Evolutionary conservation across 2,329 filamentous ascomycete genomes (phyloP).

Genomic region (Fusarium liriodendri): DNA sequence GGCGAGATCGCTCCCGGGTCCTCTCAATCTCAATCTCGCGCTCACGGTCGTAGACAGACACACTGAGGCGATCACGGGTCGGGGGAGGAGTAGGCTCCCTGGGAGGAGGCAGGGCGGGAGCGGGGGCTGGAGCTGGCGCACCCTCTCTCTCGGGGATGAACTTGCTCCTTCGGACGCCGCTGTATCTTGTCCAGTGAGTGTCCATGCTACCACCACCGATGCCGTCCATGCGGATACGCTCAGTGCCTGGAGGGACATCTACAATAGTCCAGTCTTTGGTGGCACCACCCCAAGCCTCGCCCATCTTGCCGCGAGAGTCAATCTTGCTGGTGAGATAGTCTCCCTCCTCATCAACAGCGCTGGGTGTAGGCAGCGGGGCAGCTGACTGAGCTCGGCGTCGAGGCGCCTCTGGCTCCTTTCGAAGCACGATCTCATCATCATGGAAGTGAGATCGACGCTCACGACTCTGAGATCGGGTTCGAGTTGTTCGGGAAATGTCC

Average conservation of each 20-base stretch:
- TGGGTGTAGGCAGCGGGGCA: constrained; percentile 53
- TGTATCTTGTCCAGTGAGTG: constrained; percentile 82
- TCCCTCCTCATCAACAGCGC: constrained; percentile 67
- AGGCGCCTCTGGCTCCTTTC: constrained; percentile 62
- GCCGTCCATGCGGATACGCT: constrained; percentile 85
- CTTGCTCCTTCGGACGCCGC: constrained; percentile 78
- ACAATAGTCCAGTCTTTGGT: constrained; percentile 85
- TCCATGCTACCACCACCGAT: constrained; percentile 80
- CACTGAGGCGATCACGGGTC: constrained; percentile 55
- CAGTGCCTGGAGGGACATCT: constrained; percentile 85
- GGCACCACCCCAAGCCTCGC: constrained; percentile 79
- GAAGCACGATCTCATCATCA: constrained; percentile 76
- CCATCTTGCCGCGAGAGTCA: constrained; percentile 72
- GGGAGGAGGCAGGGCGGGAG: constrained; percentile 32
- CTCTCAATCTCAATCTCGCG: constrained; percentile 66
- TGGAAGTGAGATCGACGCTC: constrained; percentile 55
- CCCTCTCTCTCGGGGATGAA: constrained; percentile 77
- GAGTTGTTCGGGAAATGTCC: constrained; percentile 60
- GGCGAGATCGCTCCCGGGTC: constrained; percentile 61
- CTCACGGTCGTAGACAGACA: constrained; percentile 60
- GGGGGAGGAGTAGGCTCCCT: constrained; percentile 44
- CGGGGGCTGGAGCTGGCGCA: constrained; percentile 41
- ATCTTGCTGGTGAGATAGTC: constrained; percentile 69
- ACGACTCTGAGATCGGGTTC: constrained; percentile 51
- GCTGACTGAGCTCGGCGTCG: constrained; percentile 65